Conservation (phyloP, 768 basidiomycete genomes). For the Chalciporus chontae region DNA sequence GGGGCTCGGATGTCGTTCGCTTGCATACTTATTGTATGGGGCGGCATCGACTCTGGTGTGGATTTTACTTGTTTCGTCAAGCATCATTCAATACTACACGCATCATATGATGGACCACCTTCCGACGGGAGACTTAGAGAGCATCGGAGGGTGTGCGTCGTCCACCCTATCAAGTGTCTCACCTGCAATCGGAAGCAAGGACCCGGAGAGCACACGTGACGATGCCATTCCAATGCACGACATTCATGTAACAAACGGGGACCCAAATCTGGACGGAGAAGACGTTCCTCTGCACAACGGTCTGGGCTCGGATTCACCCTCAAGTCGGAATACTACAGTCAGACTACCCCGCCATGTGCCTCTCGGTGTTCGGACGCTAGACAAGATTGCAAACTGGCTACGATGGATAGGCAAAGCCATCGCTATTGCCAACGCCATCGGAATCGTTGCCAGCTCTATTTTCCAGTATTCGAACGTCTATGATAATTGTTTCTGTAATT, state of each 20-base stretch:
- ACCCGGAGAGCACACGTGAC: fast-evolving
- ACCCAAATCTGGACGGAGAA: not conserved
- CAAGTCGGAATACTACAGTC: not conserved
- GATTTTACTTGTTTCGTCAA: constrained; percentile 30
- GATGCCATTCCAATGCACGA: not conserved
- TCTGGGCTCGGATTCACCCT: not conserved
- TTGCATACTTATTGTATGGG: constrained; percentile 30
- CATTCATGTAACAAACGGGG: not conserved
- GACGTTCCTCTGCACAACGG: too few species aligned
- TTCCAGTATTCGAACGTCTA: constrained; percentile 29
- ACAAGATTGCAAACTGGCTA: constrained; percentile 12
- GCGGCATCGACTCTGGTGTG: constrained; percentile 27
- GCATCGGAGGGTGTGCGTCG: not conserved
- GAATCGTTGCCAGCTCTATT: constrained; percentile 24
- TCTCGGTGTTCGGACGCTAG: not conserved
- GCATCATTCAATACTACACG: constrained; percentile 21
- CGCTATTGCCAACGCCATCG: constrained; percentile 27
- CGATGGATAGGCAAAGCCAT: constrained; percentile 27
- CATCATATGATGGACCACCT: constrained; percentile 1
- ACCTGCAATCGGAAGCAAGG: not conserved
- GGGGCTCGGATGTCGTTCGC: constrained; percentile 35
- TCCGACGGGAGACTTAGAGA: not conserved
- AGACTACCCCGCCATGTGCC: not conserved
- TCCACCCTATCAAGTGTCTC: not conserved
- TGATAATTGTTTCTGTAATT: constrained; percentile 29